These are phyloP conservation scores for Bruguiera parviflora DNA, from an alignment of 345 rosid genomes.

Conservation along the genomic window DNA sequence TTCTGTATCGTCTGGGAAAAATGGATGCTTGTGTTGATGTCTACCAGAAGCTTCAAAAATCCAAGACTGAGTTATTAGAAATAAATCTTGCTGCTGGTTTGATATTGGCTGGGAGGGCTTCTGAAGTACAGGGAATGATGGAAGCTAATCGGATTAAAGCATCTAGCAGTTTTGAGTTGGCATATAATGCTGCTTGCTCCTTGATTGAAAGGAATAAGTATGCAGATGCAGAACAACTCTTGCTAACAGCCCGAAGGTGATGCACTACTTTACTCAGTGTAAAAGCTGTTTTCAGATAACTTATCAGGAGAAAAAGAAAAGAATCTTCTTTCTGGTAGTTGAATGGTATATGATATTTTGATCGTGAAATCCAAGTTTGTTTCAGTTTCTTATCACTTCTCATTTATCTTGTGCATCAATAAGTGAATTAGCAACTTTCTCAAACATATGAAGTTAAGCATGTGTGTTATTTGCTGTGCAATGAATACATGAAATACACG, in stretches of 20 bases:
- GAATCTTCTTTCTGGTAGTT: neutral
- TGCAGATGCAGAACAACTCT: constrained; percentile 79
- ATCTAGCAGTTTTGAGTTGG: constrained; percentile 75
- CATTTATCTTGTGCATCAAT: neutral
- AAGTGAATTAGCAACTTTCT: neutral
- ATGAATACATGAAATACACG: neutral
- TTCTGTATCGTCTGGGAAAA: constrained; percentile 71
- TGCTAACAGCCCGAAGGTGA: constrained; percentile 75
- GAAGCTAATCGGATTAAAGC: constrained; percentile 66
- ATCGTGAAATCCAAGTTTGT: neutral
- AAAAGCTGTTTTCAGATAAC: neutral
- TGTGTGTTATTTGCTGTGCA: neutral
- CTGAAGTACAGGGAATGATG: constrained; percentile 67
- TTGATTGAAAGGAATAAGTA: constrained; percentile 61
- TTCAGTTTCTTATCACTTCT: neutral
- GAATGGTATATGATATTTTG: too few relatives aligned
- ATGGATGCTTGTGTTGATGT: constrained; percentile 66
- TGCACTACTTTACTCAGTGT: constrained; percentile 2
- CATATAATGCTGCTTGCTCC: constrained; percentile 82
- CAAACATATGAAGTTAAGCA: neutral
- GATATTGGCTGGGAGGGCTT: constrained; percentile 67
- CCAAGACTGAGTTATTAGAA: constrained; percentile 56
- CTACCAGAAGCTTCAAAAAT: constrained; percentile 55
- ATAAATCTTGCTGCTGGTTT: constrained; percentile 68
- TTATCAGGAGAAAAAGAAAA: too few relatives aligned